Base-by-base conservation (phyloP, 352 stramenopile species). In the Phytophthora agathidicida region DNA sequence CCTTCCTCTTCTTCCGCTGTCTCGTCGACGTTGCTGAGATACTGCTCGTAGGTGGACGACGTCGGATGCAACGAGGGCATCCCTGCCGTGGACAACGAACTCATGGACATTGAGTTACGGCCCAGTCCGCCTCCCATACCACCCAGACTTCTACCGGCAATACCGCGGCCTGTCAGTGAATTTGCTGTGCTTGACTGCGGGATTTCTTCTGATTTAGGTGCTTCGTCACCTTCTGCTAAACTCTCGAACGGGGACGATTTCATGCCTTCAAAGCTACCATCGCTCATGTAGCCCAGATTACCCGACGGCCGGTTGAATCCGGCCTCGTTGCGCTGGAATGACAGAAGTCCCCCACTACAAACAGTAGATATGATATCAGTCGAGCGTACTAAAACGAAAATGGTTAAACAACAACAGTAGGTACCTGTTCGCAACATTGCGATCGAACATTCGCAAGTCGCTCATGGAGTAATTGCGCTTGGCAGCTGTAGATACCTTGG, bases 381-480 rank as follows among this genome's bases (percentile, higher is more conserved):
- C 36, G 20, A 38, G 1, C 24, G 32, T 43, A 28, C 20, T 19
- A 14, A 43, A 1, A 50, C 4, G 44, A 26, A 24, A 19, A 31
- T 7, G n/a, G 44, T 38, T 50, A 51, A 45, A 35, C 8, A 4
- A n/a, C 28, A 33, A 43, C 11, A 11, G 27, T 28, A 27, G 52
- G 39, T 88, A 89, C 80, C 69, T 68, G 46, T 56, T 67, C 39
- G 68, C 44, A 23, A 72, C 68, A 44, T 77, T 76, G 42, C 66
- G 76, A 60, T 94, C 86, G 24, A 93, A 73, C 13, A 89, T 37
- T 7, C 82, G 76, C 56, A 95, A 65, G 49, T 95, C 86, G 36
- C 92, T 95, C 79, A 95, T 81, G 20, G 83, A 93, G 22, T 94
- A 68, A 46, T 94, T 95, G 26, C 86, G 86, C 60, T 93, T 95